Conservation (phyloP, 208 protist genomes). For the Acanthamoeba royreba region DNA sequence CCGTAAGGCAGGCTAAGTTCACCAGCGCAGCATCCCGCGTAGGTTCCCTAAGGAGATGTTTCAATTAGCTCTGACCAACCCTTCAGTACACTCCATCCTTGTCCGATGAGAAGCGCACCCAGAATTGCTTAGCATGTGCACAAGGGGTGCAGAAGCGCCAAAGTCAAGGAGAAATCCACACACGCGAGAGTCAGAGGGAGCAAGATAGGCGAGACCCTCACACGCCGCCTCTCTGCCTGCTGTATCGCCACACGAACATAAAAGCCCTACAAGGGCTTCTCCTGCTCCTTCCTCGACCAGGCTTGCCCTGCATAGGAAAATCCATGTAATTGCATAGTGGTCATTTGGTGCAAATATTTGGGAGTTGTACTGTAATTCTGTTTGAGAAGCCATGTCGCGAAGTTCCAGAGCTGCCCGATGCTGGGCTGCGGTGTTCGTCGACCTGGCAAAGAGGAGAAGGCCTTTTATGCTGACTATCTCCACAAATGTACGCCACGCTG, state of each 20-base stretch:
- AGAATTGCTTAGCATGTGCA: neutral
- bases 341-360: neutral
- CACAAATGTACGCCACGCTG: neutral
- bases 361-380: neutral
- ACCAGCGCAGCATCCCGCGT: neutral
- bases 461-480: neutral
- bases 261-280: neutral
- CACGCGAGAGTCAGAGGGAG: neutral
- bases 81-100: neutral
- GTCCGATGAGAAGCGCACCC: neutral
- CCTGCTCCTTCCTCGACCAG: neutral
- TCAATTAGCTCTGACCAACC: too few relatives aligned
- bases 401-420: neutral
- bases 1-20: neutral
- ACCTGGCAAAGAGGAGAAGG: neutral
- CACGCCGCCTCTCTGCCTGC: neutral
- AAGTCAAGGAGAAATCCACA: neutral
- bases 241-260: neutral
- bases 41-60: too few relatives aligned
- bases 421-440: neutral
- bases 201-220: neutral
- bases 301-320: neutral
- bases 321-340: neutral
- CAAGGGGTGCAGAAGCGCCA: neutral
- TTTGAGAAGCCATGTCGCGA: neutral